Conservation (phyloP, 208 protist species). For the Leptomonas seymouri region DNA sequence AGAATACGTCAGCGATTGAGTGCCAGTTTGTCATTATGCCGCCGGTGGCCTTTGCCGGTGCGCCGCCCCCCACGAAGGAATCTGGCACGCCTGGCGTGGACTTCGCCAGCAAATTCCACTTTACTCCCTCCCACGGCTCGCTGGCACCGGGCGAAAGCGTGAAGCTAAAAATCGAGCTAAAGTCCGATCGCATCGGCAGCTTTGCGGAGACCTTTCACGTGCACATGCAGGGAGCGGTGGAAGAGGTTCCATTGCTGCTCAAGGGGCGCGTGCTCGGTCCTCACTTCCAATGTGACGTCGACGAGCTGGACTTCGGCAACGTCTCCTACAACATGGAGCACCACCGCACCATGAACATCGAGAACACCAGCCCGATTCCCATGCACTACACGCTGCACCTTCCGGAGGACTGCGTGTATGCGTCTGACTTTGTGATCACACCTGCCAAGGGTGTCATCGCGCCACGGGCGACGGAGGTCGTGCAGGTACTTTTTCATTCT, state of each 20-base stretch:
- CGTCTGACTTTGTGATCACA: slow-evolving; percentile 74
- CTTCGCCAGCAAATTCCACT: slow-evolving; percentile 68
- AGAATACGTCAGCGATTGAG: slow-evolving; percentile 92
- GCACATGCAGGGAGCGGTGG: slow-evolving; percentile 81
- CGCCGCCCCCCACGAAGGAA: neutral
- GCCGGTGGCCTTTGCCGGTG: slow-evolving; percentile 8
- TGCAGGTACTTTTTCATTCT: slow-evolving; percentile 86
- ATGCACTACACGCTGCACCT: slow-evolving; percentile 91
- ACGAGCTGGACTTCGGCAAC: slow-evolving; percentile 93
- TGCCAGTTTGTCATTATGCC: slow-evolving; percentile 85
- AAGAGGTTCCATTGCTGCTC: slow-evolving; percentile 82
- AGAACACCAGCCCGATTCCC: slow-evolving; percentile 95
- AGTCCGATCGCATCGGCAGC: slow-evolving; percentile 89
- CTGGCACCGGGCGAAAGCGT: slow-evolving; percentile 71
- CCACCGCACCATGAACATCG: slow-evolving; percentile 64
- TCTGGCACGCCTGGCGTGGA: neutral
- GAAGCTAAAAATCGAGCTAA: slow-evolving; percentile 73
- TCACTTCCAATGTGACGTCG: slow-evolving; percentile 92
- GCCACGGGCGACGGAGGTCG: slow-evolving; percentile 52
- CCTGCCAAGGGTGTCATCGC: slow-evolving; percentile 74
- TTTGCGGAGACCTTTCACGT: slow-evolving; percentile 91
- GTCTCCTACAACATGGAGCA: slow-evolving; percentile 94
- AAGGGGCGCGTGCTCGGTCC: slow-evolving; percentile 93
- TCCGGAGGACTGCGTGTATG: slow-evolving; percentile 51
- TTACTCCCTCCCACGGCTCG: slow-evolving; percentile 75